Base-by-base conservation (phyloP, 1,139 yeast species). In the Debaryomyces nepalensis region DNA sequence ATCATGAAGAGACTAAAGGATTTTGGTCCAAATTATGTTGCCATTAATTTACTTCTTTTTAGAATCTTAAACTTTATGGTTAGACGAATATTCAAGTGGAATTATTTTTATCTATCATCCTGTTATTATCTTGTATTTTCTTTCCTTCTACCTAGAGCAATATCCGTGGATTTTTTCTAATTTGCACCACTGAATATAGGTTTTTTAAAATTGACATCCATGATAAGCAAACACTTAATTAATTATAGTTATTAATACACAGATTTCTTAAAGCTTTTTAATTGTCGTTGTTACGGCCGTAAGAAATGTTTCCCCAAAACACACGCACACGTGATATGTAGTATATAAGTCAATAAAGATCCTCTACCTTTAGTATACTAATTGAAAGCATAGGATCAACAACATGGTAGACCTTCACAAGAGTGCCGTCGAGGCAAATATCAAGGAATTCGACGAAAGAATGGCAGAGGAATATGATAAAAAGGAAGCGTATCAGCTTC, bases 21-120 rank as follows among this genome's bases (percentile, higher is more conserved):
- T 70, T 73, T 50, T 73, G 75, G 73, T 56, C 75, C 26, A 72
- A 70, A 49, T 57, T 73, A 45, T 73, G 79, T 54, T 73, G 79
- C 54, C 74, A 66, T 47, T 73, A 59, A 52, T 12, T 26, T 22
- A 31, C 22, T 33, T 39, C 37, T 33, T 16, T 22, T 23, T 22
- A 15, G 27, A 33, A 33, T 18, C 21, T 24, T 26, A 16, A 24
- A 34, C 37, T 34, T 22, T 23, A 34, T 21, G 26, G 20, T 34
- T 24, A 24, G 21, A 34, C 12, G 27, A 22, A 34, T 15, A 10
- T 15, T 24, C 37, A 10, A 23, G 8, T 34, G 31, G 29, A 24
- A 23, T 34, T 33, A 24, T 15, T 23, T 33, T 34, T 22, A 20
- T 23, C 18, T 27, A 27, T 38, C 26, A 40, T 40, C 29, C 33